phyloP scores from a whole-genome alignment of 2,329 filamentous ascomycete species.

The Aspergillus costaricaensis region DNA sequence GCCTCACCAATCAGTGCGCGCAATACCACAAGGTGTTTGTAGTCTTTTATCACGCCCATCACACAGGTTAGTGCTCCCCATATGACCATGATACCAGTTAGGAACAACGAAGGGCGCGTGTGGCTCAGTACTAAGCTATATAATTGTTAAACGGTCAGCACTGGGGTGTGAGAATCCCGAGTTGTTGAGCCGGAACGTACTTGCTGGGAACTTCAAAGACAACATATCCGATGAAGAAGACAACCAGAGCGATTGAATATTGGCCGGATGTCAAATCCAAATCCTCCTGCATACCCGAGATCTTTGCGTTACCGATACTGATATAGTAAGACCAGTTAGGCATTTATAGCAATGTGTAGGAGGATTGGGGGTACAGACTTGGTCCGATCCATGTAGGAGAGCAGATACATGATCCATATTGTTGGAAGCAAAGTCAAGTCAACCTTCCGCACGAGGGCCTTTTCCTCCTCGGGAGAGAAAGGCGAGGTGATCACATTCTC shows the following conservation, averaged over 20 bases:
- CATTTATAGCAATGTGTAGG: neutral
- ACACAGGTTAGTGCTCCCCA: slow-evolving; percentile 56
- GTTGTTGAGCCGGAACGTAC: slow-evolving; percentile 19
- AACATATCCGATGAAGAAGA: slow-evolving; percentile 59
- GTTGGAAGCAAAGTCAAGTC: slow-evolving; percentile 50
- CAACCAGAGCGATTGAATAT: slow-evolving; percentile 54
- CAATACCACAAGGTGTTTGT: slow-evolving; percentile 52
- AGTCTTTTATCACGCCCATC: slow-evolving; percentile 54
- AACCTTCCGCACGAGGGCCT: slow-evolving; percentile 48
- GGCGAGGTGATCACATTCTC: neutral
- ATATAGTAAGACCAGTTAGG: neutral
- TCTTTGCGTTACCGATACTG: slow-evolving; percentile 31
- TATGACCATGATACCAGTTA: slow-evolving; percentile 54
- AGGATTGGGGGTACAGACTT: neutral
- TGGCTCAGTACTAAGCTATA: slow-evolving; percentile 49
- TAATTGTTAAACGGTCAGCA: neutral
- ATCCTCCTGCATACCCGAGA: slow-evolving; percentile 26
- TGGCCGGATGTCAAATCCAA: slow-evolving; percentile 39
- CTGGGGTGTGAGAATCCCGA: too few relatives aligned
- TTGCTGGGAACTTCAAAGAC: slow-evolving; percentile 58
- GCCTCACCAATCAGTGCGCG: slow-evolving; percentile 17
- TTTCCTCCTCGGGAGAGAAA: slow-evolving; percentile 37
- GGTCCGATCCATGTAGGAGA: slow-evolving; percentile 46
- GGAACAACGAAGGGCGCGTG: slow-evolving; percentile 53
- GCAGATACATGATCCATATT: slow-evolving; percentile 54